phyloP scores from a whole-genome alignment of 805 yeast genomes.

The Candida schatavii region DNA sequence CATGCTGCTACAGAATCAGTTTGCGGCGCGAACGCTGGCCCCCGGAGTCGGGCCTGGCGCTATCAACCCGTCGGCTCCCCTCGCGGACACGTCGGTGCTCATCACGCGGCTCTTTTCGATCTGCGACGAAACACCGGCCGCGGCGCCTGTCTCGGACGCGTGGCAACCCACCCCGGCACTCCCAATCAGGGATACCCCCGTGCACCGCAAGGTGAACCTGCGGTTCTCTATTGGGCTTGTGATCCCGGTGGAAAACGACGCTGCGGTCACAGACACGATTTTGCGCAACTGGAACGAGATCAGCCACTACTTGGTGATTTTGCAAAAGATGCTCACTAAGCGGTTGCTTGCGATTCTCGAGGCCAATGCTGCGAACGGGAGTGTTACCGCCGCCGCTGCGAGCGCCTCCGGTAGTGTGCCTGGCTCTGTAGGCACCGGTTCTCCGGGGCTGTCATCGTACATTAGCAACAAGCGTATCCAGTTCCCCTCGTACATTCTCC shows the following conservation, averaged over 20 bases:
- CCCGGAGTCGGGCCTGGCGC: background rate
- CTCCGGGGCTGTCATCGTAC: background rate
- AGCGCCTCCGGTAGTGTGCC: constrained; percentile 3
- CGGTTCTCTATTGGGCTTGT: constrained; percentile 49
- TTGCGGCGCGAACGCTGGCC: background rate
- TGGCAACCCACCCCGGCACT: constrained; percentile 48
- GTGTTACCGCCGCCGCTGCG: background rate
- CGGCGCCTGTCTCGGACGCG: constrained; percentile 20
- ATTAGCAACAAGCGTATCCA: constrained; percentile 31
- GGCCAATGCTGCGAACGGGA: background rate
- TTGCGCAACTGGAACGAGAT: constrained; percentile 51
- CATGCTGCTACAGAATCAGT: background rate
- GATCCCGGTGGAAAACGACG: constrained; percentile 40
- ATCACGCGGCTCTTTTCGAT: constrained; percentile 46
- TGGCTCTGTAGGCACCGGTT: background rate
- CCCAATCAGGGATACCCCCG: constrained; percentile 22
- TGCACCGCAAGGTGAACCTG: constrained; percentile 18
- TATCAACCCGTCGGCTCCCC: background rate
- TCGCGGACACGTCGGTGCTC: constrained; percentile 21
- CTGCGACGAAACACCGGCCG: constrained; percentile 21
- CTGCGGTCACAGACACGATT: constrained; percentile 39
- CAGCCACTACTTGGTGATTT: constrained; percentile 33
- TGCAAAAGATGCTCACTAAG: constrained; percentile 39
- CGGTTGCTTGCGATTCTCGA: constrained; percentile 31
- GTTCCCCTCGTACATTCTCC: constrained; percentile 38